A percentile compares a stretch with the other conserved stretches of the same genome.
phyloP scores from a whole-genome alignment of 2,329 filamentous ascomycete genomes.

The Pseudogymnoascus sp. region DNA sequence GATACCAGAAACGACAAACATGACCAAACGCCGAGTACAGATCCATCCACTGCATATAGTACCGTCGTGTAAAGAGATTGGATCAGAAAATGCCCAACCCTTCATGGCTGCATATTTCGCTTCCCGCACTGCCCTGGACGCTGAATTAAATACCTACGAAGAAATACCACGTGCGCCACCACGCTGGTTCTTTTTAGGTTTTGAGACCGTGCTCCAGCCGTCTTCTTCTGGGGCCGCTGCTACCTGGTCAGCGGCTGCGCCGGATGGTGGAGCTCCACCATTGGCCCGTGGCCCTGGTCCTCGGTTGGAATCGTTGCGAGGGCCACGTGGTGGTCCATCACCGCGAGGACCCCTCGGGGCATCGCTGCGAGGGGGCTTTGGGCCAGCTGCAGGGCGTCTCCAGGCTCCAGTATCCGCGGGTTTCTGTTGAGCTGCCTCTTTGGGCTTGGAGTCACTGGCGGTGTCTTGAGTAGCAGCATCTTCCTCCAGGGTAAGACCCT shows the following conservation, averaged over 20 bases:
- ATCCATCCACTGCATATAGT: conserved; percentile 7
- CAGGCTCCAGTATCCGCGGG: conserved; percentile 53
- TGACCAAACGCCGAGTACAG: conserved; percentile 7
- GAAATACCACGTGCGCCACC: conserved; percentile 28
- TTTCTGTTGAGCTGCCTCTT: conserved; percentile 41
- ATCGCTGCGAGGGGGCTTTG: conserved; percentile 25
- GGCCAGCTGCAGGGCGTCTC: conserved; percentile 43
- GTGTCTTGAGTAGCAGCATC: conserved; percentile 29
- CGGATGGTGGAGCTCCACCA: conserved; percentile 38
- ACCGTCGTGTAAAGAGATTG: conserved; percentile 7
- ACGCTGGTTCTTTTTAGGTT: conserved; percentile 29
- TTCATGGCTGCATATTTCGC: conserved; percentile 1
- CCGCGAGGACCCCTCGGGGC: conserved; percentile 29
- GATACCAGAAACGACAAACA: conserved; percentile 7
- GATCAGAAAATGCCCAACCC: conserved; percentile 3
- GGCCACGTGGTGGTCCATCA: conserved; percentile 34
- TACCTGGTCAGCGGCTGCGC: conserved; percentile 30
- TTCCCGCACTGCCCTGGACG: conserved; percentile 4
- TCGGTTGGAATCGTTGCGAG: conserved; percentile 34
- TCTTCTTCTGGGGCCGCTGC: conserved; percentile 43
- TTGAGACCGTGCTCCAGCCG: conserved; percentile 55
- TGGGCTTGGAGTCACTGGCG: conserved; percentile 38
- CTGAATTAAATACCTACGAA: conserved; percentile 19
- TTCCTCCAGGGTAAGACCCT: conserved; percentile 27
- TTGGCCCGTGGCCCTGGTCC: conserved; percentile 28